phyloP scores from a whole-genome alignment of 2,329 filamentous ascomycete species.

The Sclerotinia glacialis region DNA sequence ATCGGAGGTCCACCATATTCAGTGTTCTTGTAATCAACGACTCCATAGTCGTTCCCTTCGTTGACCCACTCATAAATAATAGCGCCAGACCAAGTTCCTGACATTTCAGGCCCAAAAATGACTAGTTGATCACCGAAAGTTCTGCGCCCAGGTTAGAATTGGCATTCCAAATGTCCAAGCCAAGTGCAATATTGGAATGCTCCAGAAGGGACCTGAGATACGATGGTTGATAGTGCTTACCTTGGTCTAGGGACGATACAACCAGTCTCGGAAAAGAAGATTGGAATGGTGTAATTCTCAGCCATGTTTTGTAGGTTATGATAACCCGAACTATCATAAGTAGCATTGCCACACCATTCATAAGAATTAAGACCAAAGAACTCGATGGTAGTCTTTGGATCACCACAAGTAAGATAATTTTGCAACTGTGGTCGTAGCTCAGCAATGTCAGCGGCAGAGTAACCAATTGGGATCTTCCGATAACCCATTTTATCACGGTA shows the following conservation, averaged over 20 bases:
- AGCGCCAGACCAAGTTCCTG: constrained; percentile 66
- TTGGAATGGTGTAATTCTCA: constrained; percentile 65
- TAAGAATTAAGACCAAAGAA: constrained; percentile 67
- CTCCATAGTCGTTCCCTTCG: constrained; percentile 77
- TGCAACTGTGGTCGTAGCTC: constrained; percentile 67
- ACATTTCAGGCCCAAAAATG: constrained; percentile 74
- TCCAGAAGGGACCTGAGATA: neutral
- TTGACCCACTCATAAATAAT: constrained; percentile 91
- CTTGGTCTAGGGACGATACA: constrained; percentile 57
- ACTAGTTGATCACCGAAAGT: constrained; percentile 69
- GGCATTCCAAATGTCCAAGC: constrained; percentile 37
- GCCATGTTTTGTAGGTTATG: constrained; percentile 64
- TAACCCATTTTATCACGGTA: constrained; percentile 49
- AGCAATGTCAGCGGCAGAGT: constrained; percentile 64
- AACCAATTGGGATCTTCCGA: constrained; percentile 54
- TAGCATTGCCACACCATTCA: constrained; percentile 60
- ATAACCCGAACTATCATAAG: constrained; percentile 60
- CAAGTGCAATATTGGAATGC: neutral
- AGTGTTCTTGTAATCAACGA: constrained; percentile 71
- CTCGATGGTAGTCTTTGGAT: constrained; percentile 58
- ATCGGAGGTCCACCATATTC: constrained; percentile 59
- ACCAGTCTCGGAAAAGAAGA: constrained; percentile 87
- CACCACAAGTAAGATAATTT: constrained; percentile 71
- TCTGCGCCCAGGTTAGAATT: constrained; percentile 44
- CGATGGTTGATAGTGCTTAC: neutral